phyloP scores from a whole-genome alignment of 23 red algal genomes.

The Gracilariopsis chorda region DNA sequence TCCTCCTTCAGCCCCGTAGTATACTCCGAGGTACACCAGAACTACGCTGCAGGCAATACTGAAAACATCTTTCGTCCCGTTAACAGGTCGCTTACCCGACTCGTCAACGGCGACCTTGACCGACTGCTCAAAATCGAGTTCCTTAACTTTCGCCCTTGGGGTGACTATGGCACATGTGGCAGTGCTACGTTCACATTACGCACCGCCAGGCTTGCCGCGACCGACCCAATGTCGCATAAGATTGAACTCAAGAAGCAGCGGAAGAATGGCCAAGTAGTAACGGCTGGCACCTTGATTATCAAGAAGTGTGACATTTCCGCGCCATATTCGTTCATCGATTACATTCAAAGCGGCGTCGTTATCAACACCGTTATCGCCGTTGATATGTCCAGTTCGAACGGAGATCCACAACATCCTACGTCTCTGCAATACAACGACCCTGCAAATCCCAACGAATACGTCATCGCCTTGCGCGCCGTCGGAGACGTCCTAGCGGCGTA shows the following conservation, averaged over 20 bases:
- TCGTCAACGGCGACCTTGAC: slow-evolving; percentile 51
- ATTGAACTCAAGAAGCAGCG: slow-evolving; percentile 16
- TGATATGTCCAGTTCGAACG: slow-evolving; percentile 85
- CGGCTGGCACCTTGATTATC: slow-evolving; percentile 35
- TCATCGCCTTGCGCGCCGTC: slow-evolving; percentile 72
- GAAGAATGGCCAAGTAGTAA: background rate
- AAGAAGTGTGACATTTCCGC: slow-evolving; percentile 31
- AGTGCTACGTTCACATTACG: slow-evolving; percentile 34
- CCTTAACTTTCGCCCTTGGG: slow-evolving; percentile 14
- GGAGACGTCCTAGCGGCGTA: slow-evolving; percentile 56
- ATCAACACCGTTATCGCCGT: slow-evolving; percentile 73
- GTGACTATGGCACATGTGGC: slow-evolving; percentile 12
- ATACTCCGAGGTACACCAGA: slow-evolving; percentile 46
- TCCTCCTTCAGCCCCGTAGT: slow-evolving; percentile 6
- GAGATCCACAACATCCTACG: slow-evolving; percentile 50
- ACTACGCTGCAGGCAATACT: background rate
- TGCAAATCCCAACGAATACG: slow-evolving; percentile 70
- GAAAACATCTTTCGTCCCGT: slow-evolving; percentile 25
- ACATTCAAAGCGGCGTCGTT: slow-evolving; percentile 53
- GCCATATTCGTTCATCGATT: slow-evolving; percentile 72
- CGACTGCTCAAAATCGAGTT: slow-evolving; percentile 30
- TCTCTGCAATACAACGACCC: slow-evolving; percentile 69
- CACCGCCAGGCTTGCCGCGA: background rate
- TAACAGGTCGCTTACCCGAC: slow-evolving; percentile 3
- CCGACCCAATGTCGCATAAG: background rate